These are phyloP conservation scores for Debaryomycetaceae sp. DNA, from an alignment of 1,139 yeast genomes.

Conservation along the genomic window DNA sequence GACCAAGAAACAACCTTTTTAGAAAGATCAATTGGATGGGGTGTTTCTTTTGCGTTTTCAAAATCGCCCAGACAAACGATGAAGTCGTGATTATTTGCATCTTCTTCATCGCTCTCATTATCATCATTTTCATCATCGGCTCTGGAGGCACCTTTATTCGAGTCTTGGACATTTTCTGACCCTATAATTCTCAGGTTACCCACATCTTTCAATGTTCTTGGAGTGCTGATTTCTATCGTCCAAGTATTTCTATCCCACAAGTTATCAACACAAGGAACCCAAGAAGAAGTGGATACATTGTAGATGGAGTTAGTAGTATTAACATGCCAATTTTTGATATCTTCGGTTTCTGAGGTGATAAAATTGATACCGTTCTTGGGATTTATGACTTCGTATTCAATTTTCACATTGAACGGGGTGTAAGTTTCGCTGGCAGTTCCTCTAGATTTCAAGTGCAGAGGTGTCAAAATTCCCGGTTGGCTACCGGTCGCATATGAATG, in stretches of 20 bases:
- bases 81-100: slow-evolving; percentile 52
- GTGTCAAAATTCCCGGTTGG: slow-evolving; percentile 34
- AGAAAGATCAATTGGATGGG: slow-evolving; percentile 55
- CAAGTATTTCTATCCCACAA: slow-evolving; percentile 88
- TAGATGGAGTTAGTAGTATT: slow-evolving; percentile 78
- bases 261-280: slow-evolving; percentile 96
- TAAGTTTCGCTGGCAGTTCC: slow-evolving; percentile 42
- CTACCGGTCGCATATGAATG: slow-evolving; percentile 42
- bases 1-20: slow-evolving; percentile 80
- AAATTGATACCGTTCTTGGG: slow-evolving; percentile 78
- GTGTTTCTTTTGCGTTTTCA: slow-evolving; percentile 44
- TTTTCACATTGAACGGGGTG: slow-evolving; percentile 69
- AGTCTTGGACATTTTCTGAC: slow-evolving; percentile 18
- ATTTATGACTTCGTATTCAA: slow-evolving; percentile 63
- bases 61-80: slow-evolving; percentile 77
- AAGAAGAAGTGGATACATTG: slow-evolving; percentile 81
- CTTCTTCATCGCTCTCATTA: slow-evolving; percentile 42
- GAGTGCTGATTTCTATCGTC: slow-evolving; percentile 83
- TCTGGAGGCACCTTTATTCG: neutral
- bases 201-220: slow-evolving; percentile 73
- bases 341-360: slow-evolving; percentile 46
- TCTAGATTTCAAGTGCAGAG: slow-evolving; percentile 35
- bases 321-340: slow-evolving; percentile 66
- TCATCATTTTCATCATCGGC: slow-evolving; percentile 11
- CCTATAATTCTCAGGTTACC: slow-evolving; percentile 49